Conservation (phyloP, 768 basidiomycete species). For the Phallus indusiatus region DNA sequence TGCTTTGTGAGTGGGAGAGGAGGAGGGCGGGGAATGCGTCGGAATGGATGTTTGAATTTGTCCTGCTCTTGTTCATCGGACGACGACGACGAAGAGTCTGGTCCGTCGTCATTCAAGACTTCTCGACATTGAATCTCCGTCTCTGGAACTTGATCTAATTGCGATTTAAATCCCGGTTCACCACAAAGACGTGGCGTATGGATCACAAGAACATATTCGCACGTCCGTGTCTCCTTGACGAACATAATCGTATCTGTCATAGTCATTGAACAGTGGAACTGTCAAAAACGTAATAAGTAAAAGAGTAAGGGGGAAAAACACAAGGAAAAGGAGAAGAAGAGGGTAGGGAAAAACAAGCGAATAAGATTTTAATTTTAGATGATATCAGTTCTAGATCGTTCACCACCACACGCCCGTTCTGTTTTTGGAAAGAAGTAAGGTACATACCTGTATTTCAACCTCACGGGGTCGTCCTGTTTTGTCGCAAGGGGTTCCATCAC, state of each 20-base stretch:
- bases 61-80: background rate
- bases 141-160: constrained; percentile 54
- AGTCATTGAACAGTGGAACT: constrained; percentile 96
- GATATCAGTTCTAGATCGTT: constrained; percentile 1
- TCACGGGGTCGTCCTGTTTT: constrained; percentile 81
- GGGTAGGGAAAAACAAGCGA: background rate
- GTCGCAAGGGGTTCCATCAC: constrained; percentile 87
- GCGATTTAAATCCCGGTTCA: constrained; percentile 86
- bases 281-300: constrained; percentile 1
- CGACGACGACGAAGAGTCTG: constrained; percentile 16
- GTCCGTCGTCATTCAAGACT: constrained; percentile 43
- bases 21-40: constrained; percentile 4
- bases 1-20: background rate
- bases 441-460: constrained; percentile 86
- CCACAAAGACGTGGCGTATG: constrained; percentile 92
- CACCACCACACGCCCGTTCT: too few relatives aligned
- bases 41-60: background rate
- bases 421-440: background rate
- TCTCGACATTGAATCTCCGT: constrained; percentile 72
- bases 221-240: constrained; percentile 89
- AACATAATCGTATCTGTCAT: constrained; percentile 85
- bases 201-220: constrained; percentile 88
- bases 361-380: constrained; percentile 4
- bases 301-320: constrained; percentile 8
- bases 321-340: background rate